Conservation (phyloP, 1,284 basidiomycete genomes). For the Apiotrichum sp. region DNA sequence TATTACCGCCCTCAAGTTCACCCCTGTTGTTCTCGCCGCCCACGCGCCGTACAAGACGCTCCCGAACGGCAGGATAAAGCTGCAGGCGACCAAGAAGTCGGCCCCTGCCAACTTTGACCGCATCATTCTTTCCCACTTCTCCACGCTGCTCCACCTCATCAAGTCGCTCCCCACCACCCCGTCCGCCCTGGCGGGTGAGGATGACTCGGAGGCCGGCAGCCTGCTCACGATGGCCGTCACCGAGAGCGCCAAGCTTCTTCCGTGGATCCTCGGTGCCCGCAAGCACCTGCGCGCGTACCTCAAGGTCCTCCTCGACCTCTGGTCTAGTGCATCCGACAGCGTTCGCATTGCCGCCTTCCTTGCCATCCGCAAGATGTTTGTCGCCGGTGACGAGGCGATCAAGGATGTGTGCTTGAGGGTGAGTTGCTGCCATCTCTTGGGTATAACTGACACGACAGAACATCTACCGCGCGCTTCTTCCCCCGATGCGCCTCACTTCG, state of each 20-base stretch:
- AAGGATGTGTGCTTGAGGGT: constrained; percentile 84
- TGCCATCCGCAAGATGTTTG: constrained; percentile 73
- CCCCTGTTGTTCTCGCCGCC: constrained; percentile 79
- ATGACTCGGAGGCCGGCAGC: constrained; percentile 38
- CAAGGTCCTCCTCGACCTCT: constrained; percentile 75
- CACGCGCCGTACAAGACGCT: constrained; percentile 83
- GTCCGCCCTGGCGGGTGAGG: constrained; percentile 32
- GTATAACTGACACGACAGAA: not conserved
- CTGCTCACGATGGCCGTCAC: constrained; percentile 64
- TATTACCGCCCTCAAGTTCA: constrained; percentile 79
- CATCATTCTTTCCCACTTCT: constrained; percentile 80
- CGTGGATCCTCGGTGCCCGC: constrained; percentile 74
- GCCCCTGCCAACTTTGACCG: constrained; percentile 76
- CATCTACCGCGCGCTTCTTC: constrained; percentile 71
- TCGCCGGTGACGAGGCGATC: constrained; percentile 72
- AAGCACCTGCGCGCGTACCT: constrained; percentile 78
- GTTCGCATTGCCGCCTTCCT: constrained; percentile 84
- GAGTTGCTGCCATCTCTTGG: constrained; percentile 12
- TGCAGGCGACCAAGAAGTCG: constrained; percentile 42
- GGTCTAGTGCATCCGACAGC: constrained; percentile 74
- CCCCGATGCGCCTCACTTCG: constrained; percentile 68
- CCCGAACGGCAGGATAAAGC: constrained; percentile 66
- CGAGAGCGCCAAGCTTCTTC: constrained; percentile 79
- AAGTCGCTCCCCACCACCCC: constrained; percentile 62
- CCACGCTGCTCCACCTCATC: constrained; percentile 72